Percentiles rank a stretch among this genome's conserved stretches.
Evolutionary conservation across 345 rosid species (phyloP).

Genomic region (Linum usitatissimum): DNA sequence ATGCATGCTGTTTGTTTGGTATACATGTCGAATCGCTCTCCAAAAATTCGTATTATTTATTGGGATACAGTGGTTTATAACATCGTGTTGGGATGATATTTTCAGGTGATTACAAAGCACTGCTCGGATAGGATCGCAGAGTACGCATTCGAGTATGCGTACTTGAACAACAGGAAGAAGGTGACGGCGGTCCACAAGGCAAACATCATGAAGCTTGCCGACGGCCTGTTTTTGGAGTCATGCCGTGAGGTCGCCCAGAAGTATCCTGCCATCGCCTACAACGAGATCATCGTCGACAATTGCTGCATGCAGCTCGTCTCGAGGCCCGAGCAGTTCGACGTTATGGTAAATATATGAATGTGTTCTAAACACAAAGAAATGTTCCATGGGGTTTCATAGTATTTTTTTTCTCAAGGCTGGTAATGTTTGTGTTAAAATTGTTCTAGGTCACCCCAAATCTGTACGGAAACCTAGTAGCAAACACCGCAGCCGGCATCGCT

Average conservation of each 20-base stretch:
- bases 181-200: constrained; percentile 98
- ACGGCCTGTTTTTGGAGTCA: constrained; percentile 89
- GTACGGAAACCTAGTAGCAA: constrained; percentile 79
- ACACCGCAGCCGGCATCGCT: constrained; percentile 88
- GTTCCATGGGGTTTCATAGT: too few relatives aligned
- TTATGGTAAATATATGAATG: constrained; percentile 50
- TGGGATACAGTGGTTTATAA: neutral
- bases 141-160: constrained; percentile 95
- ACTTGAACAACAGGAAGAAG: constrained; percentile 80
- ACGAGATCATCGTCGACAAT: constrained; percentile 87
- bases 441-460: constrained; percentile 87
- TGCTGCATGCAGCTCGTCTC: constrained; percentile 98
- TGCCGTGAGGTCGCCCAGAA: constrained; percentile 77
- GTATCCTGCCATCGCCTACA: constrained; percentile 77
- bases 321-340: constrained; percentile 97
- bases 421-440: neutral
- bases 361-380: too few relatives aligned
- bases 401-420: neutral
- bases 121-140: constrained; percentile 93
- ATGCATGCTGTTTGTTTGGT: too few relatives aligned
- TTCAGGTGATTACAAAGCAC: constrained; percentile 91
- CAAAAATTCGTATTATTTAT: too few relatives aligned
- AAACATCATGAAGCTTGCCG: constrained; percentile 94
- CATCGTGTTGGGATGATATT: neutral
- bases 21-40: too few relatives aligned